A percentile compares a stretch with the other conserved stretches of the same genome.
These are phyloP conservation scores for Mrakia gelida DNA, from an alignment of 768 basidiomycete species.

Conservation along the genomic window DNA sequence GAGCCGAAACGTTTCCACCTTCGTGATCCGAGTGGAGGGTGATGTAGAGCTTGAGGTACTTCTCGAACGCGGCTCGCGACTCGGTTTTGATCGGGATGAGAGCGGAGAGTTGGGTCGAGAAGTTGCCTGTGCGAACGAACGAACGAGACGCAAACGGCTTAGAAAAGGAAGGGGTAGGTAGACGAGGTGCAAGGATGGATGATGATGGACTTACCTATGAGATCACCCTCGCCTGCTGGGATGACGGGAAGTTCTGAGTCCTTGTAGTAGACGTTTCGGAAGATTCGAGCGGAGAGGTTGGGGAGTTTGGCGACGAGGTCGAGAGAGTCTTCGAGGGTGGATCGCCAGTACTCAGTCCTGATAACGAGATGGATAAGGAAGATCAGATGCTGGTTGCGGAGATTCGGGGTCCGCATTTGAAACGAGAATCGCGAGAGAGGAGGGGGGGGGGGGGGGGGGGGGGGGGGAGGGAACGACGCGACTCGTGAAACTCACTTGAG, in stretches of 20 bases:
- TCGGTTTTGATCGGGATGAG: conserved; percentile 6
- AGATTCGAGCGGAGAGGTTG: conserved; percentile 73
- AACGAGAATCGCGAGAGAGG: not conserved
- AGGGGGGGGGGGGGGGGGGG: too few species aligned
- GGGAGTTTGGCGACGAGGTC: conserved; percentile 89
- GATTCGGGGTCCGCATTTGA: not conserved
- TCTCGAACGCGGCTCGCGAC: not conserved
- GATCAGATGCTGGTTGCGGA: not conserved
- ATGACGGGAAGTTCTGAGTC: conserved; percentile 52
- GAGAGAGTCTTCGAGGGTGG: conserved; percentile 59
- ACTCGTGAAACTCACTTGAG: conserved; percentile 57
- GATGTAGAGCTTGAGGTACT: conserved; percentile 30
- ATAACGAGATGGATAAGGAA: conserved; percentile 55
- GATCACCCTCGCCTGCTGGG: conserved; percentile 48
- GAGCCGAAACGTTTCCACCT: conserved; percentile 49
- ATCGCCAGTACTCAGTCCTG: conserved; percentile 21
- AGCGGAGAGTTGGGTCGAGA: not conserved
- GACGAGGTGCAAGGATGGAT: not conserved
- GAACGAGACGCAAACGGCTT: not conserved
- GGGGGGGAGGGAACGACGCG: too few species aligned
- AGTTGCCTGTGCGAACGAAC: conserved; percentile 6
- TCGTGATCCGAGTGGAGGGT: conserved; percentile 98
- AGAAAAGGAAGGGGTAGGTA: not conserved
- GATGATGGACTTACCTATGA: conserved; percentile 5
- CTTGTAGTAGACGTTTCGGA: conserved; percentile 59